Evolutionary conservation across 306 rosid species (phyloP).

Genomic region (Lithocarpus polystachyus): DNA sequence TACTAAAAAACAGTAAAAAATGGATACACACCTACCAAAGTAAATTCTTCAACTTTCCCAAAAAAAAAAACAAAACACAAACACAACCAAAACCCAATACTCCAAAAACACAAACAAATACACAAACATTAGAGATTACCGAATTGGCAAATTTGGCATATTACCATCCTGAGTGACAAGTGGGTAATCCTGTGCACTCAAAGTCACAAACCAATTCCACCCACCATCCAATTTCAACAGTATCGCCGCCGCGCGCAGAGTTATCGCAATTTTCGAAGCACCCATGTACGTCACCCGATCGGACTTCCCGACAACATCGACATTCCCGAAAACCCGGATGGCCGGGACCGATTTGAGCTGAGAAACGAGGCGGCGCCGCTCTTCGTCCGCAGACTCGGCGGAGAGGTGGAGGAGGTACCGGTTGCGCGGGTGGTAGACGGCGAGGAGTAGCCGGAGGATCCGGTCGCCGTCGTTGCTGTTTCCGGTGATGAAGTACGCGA

Average conservation of each 20-base stretch:
- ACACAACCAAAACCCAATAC: background rate
- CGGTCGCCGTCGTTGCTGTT: conserved; percentile 62
- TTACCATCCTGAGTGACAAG: conserved; percentile 94
- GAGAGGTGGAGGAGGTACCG: conserved; percentile 74
- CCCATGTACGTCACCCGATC: conserved; percentile 83
- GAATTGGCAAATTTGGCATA: conserved; percentile 24
- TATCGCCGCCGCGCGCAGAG: conserved; percentile 79
- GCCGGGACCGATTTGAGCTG: conserved; percentile 58
- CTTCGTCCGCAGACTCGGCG: conserved; percentile 65
- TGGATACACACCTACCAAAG: no score
- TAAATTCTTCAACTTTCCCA: no score
- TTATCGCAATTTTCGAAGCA: conserved; percentile 63
- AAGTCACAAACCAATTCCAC: conserved; percentile 87
- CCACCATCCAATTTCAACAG: conserved; percentile 70
- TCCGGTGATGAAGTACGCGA: conserved; percentile 80
- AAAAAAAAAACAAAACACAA: background rate
- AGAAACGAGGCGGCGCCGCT: conserved; percentile 43
- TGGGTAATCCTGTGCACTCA: conserved; percentile 88
- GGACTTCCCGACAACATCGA: conserved; percentile 80
- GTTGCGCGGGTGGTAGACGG: conserved; percentile 87
- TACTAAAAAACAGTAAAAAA: background rate
- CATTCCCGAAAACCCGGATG: conserved; percentile 77
- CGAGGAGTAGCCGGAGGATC: conserved; percentile 83
- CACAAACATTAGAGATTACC: conserved; percentile 16
- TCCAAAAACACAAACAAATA: background rate